A percentile compares a stretch with the other conserved stretches of the same genome.
Evolutionary conservation across 169 alveolate species (phyloP).

Genomic region (Babesia divergens): DNA sequence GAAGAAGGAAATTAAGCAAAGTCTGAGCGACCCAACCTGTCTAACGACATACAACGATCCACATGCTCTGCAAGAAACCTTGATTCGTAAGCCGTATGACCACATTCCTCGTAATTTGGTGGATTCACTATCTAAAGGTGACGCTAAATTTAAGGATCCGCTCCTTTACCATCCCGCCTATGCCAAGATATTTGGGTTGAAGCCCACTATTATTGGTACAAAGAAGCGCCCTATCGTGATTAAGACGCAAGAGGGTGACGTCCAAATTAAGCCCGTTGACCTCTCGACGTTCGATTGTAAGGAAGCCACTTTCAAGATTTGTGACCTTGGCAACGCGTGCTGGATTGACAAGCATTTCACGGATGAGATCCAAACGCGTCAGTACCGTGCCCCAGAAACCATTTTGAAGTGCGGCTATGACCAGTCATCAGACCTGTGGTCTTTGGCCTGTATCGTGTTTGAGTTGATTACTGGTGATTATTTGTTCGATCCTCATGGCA

Average conservation of each 20-base stretch:
- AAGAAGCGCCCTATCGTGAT: conserved; percentile 39
- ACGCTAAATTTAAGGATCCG: neutral
- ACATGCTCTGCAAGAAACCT: conserved; percentile 72
- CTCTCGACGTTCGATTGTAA: conserved; percentile 70
- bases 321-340: conserved; percentile 98
- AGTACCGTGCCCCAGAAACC: conserved; percentile 98
- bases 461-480: conserved; percentile 98
- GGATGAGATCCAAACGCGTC: conserved; percentile 95
- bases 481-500: conserved; percentile 93
- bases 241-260: conserved; percentile 64
- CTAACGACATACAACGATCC: conserved; percentile 66
- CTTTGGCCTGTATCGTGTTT: conserved; percentile 96
- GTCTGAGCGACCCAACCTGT: conserved; percentile 71
- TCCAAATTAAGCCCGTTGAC: conserved; percentile 67
- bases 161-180: conserved; percentile 46
- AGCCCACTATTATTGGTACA: neutral
- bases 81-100: conserved; percentile 67
- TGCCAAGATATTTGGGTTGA: neutral
- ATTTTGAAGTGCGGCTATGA: conserved; percentile 92
- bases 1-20: conserved; percentile 60
- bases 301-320: conserved; percentile 85
- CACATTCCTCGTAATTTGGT: conserved; percentile 46
- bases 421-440: conserved; percentile 96
- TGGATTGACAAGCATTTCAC: conserved; percentile 96
- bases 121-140: conserved; percentile 2